phyloP scores from a whole-genome alignment of 495 filamentous ascomycete species.

The Xylaria longipes region DNA sequence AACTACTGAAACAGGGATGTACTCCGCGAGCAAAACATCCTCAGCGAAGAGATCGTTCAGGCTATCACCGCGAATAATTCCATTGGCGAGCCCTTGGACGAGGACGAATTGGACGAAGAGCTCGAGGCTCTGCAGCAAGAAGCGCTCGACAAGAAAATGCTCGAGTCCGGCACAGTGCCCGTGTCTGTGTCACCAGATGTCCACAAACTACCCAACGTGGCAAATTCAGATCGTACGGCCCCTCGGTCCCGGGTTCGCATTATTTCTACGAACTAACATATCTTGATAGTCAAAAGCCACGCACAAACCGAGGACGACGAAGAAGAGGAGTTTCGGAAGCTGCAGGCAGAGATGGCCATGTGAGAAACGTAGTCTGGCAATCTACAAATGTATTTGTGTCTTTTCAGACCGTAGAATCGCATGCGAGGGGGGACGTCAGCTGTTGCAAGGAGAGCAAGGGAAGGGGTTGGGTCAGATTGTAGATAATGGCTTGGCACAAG shows the following conservation, averaged over 20 bases:
- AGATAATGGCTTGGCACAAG: conserved; percentile 19
- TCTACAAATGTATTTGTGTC: conserved; percentile 14
- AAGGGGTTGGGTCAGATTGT: conserved; percentile 16
- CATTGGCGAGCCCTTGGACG: conserved; percentile 78
- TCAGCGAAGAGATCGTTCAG: conserved; percentile 88
- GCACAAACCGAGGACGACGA: conserved; percentile 80
- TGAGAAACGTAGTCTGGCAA: conserved; percentile 45
- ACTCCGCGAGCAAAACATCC: conserved; percentile 87
- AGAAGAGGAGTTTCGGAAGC: conserved; percentile 89
- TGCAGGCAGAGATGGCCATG: conserved; percentile 99
- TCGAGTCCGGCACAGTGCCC: conserved; percentile 77
- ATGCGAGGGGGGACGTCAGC: conserved; percentile 23
- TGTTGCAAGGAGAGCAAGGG: conserved; percentile 7
- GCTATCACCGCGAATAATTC: conserved; percentile 78
- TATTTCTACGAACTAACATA: conserved; percentile 35
- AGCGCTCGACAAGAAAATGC: conserved; percentile 90
- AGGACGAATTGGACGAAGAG: conserved; percentile 81
- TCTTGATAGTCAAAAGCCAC: conserved; percentile 63
- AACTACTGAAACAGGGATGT: conserved; percentile 69
- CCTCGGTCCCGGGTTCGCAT: neutral
- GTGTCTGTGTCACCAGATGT: conserved; percentile 73
- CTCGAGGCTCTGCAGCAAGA: conserved; percentile 82
- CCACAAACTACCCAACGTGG: conserved; percentile 72
- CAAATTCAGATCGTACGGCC: conserved; percentile 76
- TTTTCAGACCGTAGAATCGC: conserved; percentile 21